Conservation (phyloP, 164 flowering plant species). For the Magnolia officinalis region DNA sequence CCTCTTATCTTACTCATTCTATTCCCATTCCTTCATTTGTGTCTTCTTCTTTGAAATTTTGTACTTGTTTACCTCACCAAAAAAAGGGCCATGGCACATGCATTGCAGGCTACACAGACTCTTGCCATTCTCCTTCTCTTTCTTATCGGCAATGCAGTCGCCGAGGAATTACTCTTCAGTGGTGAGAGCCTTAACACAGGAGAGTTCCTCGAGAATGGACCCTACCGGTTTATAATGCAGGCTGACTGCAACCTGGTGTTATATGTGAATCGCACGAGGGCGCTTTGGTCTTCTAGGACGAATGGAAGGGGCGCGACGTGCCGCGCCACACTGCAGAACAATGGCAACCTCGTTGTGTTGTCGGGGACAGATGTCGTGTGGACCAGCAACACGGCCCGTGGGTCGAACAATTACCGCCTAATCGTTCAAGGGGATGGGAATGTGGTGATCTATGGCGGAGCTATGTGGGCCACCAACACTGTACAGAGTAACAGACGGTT, state of each 20-base stretch:
- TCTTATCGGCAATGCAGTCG: not conserved
- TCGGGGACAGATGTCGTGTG: conserved; percentile 12
- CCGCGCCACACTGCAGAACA: conserved; percentile 7
- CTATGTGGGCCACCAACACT: conserved; percentile 25
- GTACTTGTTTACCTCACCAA: not conserved
- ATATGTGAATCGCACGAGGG: conserved; percentile 5
- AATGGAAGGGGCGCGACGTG: conserved; percentile 10
- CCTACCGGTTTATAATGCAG: conserved; percentile 15
- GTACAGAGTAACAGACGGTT: conserved; percentile 10
- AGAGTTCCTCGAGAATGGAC: conserved; percentile 15
- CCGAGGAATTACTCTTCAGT: conserved; percentile 12
- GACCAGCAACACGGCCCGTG: conserved; percentile 9
- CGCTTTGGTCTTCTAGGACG: conserved; percentile 10
- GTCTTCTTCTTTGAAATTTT: no score
- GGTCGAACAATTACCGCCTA: conserved; percentile 13
- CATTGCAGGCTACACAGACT: not conserved
- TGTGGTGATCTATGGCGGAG: conserved; percentile 22
- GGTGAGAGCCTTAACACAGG: conserved; percentile 11
- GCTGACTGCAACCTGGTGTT: conserved; percentile 14
- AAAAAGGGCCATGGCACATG: not conserved
- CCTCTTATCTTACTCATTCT: not conserved
- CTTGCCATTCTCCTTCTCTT: not conserved
- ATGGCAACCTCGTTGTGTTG: conserved; percentile 12
- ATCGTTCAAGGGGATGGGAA: conserved; percentile 22
- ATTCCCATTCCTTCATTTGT: not conserved